Evolutionary conservation across 2,329 filamentous ascomycete genomes (phyloP).

Genomic region (Pyricularia sp.): DNA sequence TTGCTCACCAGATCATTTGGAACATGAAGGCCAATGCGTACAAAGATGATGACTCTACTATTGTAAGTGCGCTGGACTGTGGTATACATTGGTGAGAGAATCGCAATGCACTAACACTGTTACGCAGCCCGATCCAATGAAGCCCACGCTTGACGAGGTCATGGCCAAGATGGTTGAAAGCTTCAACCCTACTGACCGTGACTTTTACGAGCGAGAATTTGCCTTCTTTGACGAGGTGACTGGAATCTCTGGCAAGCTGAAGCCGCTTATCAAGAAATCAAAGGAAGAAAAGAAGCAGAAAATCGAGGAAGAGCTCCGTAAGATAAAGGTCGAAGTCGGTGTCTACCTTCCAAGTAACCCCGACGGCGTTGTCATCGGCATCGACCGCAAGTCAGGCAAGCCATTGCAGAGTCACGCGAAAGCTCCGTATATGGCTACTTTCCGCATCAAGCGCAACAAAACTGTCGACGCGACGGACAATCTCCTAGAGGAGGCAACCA

Average conservation of each 20-base stretch:
- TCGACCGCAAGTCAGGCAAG: constrained; percentile 95
- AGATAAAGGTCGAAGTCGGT: constrained; percentile 92
- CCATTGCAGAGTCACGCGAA: constrained; percentile 96
- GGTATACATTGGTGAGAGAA: not conserved
- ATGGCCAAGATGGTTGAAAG: constrained; percentile 71
- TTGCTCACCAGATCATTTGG: constrained; percentile 99
- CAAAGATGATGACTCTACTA: constrained; percentile 86
- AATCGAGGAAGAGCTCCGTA: constrained; percentile 94
- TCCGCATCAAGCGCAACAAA: constrained; percentile 80
- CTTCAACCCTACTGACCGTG: constrained; percentile 65
- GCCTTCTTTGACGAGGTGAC: constrained; percentile 98
- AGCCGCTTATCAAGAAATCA: constrained; percentile 78
- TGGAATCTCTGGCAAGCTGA: constrained; percentile 85
- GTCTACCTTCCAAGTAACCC: constrained; percentile 97
- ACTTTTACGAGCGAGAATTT: constrained; percentile 91
- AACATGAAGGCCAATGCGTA: constrained; percentile 99
- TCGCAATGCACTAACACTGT: constrained; percentile 6
- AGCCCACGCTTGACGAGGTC: constrained; percentile 84
- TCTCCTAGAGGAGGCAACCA: constrained; percentile 33
- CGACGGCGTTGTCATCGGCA: constrained; percentile 92
- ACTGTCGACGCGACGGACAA: constrained; percentile 39
- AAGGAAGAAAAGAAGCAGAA: constrained; percentile 98
- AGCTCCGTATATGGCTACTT: constrained; percentile 97
- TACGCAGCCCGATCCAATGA: constrained; percentile 68
- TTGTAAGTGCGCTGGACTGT: constrained; percentile 38